Conservation (phyloP, 306 rosid species). For the Carpinus viminea region DNA sequence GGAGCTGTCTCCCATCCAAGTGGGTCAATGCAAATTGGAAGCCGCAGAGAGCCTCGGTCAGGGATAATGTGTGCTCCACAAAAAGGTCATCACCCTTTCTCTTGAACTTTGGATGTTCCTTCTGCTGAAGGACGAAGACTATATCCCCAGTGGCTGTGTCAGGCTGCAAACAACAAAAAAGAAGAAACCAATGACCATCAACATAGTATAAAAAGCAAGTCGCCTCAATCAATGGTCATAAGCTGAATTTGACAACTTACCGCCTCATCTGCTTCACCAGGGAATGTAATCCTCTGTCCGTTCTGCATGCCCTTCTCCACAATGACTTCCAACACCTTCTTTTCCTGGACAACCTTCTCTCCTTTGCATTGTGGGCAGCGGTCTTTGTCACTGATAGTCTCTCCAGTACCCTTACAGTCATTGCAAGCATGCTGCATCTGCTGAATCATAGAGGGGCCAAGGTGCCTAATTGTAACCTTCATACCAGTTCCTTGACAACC, state of each 20-base stretch:
- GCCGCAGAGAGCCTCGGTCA: slow-evolving; percentile 73
- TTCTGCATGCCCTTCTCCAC: slow-evolving; percentile 96
- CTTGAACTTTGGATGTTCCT: slow-evolving; percentile 76
- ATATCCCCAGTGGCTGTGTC: slow-evolving; percentile 80
- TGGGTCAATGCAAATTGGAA: slow-evolving; percentile 67
- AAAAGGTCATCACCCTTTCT: slow-evolving; percentile 74
- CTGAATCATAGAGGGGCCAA: slow-evolving; percentile 82
- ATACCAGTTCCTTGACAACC: slow-evolving; percentile 85
- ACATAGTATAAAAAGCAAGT: not conserved
- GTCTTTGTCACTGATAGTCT: slow-evolving; percentile 70
- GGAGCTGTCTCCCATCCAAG: slow-evolving; percentile 64
- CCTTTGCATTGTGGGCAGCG: slow-evolving; percentile 81
- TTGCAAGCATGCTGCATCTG: slow-evolving; percentile 90
- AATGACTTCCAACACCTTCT: slow-evolving; percentile 72
- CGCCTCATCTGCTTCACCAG: slow-evolving; percentile 91
- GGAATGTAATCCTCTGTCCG: slow-evolving; percentile 84
- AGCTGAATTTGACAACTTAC: slow-evolving; percentile 34
- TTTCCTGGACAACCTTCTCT: slow-evolving; percentile 76
- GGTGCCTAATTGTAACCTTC: slow-evolving; percentile 77
- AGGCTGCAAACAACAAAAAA: slow-evolving; percentile 49
- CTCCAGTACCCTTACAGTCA: slow-evolving; percentile 92
- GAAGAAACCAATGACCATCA: slow-evolving; percentile 17
- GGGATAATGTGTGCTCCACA: slow-evolving; percentile 69
- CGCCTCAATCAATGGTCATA: not conserved
- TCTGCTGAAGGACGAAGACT: slow-evolving; percentile 73